Base-by-base conservation (phyloP, 768 basidiomycete species). In the Psilocybe subaeruginosa region DNA sequence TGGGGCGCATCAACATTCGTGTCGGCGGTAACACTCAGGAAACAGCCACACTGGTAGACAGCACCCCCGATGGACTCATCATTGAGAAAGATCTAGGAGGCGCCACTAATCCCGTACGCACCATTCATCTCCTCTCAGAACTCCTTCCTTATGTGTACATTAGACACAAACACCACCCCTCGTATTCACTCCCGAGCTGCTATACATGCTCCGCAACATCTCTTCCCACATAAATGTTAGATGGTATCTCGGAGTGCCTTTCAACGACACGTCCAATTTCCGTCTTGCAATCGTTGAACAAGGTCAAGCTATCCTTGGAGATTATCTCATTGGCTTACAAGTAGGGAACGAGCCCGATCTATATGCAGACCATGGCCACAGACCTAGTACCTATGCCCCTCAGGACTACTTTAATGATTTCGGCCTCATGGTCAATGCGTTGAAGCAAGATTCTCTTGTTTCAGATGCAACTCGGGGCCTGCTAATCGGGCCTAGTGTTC, bases 1-100 rank as follows among this genome's bases (percentile, higher is more conserved):
- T 83, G 6, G 91, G 91, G 4, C 68, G 72, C 1, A 84, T 91
- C 16, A 74, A 81, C n/a, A 74, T 92, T 27, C 85, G 92, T 53
- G 77, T 93, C 2, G 91, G 92, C 45, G 92, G 92, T 43, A 93
- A 93, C 73, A 87, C 88, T 0, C 92, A 93, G 68, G 92, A 95
- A 59, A 81, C 77, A 1, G 88, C 86, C 4, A 69, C 74, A 7
- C 70, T 85, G 58, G 85, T 85, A 5, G 74, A 77, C 43, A 78
- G 75, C 33, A 80, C 86, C 4, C 69, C 81, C 0, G 79, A 85
- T 61, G 78, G 77, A 17, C 73, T 74, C 4, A 80, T 80, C 23
- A 73, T 90, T 19, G 75, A 82, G 45, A 92, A 91, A 71, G 76
- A 78, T 58, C 60, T 68, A 0, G 61, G 64, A 11, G 68, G 67